These are phyloP conservation scores for Cladorrhinum sp. DNA, from an alignment of 2,329 filamentous ascomycete species.

Conservation along the genomic window DNA sequence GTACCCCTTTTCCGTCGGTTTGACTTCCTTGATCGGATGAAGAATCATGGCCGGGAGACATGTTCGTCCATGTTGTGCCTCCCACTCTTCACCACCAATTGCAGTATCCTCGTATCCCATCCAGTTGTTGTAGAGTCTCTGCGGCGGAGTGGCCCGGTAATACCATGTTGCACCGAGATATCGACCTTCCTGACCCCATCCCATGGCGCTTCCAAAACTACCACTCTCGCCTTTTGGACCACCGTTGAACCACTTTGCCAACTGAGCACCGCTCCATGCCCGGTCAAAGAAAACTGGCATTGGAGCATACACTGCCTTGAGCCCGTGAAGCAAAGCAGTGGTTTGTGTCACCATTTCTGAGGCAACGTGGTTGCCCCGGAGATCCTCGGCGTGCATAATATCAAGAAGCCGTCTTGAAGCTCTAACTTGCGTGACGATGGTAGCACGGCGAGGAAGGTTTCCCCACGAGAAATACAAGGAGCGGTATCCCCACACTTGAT, in stretches of 20 bases:
- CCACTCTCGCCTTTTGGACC: conserved; percentile 54
- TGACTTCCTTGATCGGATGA: conserved; percentile 58
- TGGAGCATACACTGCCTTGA: conserved; percentile 75
- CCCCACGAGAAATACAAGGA: conserved; percentile 46
- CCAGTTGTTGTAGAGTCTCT: conserved; percentile 61
- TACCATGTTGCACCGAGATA: conserved; percentile 61
- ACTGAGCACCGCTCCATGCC: conserved; percentile 57
- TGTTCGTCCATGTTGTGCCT: conserved; percentile 51
- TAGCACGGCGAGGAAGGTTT: conserved; percentile 66
- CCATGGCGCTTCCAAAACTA: conserved; percentile 54
- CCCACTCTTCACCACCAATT: conserved; percentile 55
- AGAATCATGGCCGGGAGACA: conserved; percentile 59
- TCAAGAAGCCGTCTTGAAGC: conserved; percentile 69
- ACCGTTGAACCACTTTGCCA: conserved; percentile 59
- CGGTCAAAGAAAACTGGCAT: conserved; percentile 79
- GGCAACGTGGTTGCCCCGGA: conserved; percentile 70
- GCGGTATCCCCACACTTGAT: conserved; percentile 66
- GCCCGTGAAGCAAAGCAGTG: conserved; percentile 69
- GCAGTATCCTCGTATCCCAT: conserved; percentile 57
- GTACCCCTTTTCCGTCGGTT: conserved; percentile 46
- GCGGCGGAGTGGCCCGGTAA: conserved; percentile 55
- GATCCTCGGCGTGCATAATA: conserved; percentile 74
- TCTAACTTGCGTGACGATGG: conserved; percentile 75
- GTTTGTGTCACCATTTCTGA: conserved; percentile 79
- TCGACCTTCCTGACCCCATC: conserved; percentile 56